Base-by-base conservation (phyloP, 1,284 basidiomycete genomes). In the Hypsizygus ulmarius region DNA sequence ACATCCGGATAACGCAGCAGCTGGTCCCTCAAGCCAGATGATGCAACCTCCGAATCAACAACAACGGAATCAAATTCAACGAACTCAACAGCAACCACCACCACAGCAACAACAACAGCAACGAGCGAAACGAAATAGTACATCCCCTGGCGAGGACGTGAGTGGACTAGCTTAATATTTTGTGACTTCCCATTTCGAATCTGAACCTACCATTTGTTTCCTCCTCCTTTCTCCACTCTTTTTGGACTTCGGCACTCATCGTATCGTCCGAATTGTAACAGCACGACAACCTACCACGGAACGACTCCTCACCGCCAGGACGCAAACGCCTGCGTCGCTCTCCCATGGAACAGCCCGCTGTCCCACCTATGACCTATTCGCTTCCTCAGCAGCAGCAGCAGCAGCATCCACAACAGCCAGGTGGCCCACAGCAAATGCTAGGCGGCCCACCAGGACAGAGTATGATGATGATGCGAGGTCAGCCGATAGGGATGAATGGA, bases 81-180 rank as follows among this genome's bases (percentile, higher is more conserved):
- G 58, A 32, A 63, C 51, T 14, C 60, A 57, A 8, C 60, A 59
- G 36, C 47, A 42, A 34, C 42, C 28, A 51, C 42, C 49, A 25
- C 40, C 37, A 19, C 64, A 54, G 38, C 60, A 51, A 39, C 63
- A 59, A 47, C 66, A 56, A 45, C 69, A 66, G 39, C 72, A 73
- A 35, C 64, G 68, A 5, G 64, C 66, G 29, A 87, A 88, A 60
- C 75, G 85, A 40, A 82, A 69, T 54, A 86, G 84, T 56, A 82
- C 81, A 10, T 84, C 84, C 1, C 84, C 85, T 4, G 79, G 76
- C 39, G 84, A 85, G 61, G 85, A 86, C 61, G 84, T 87, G 58
- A 56, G 58, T 59, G 39, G 9, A 1, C 15, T 34, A 12, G 3
- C 12, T 27, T 27, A 12, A 10, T 12, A 33, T 44, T 25, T 33